These are phyloP conservation scores for Pyracantha coccinea DNA, from an alignment of 331 rosid species.

Conservation along the genomic window DNA sequence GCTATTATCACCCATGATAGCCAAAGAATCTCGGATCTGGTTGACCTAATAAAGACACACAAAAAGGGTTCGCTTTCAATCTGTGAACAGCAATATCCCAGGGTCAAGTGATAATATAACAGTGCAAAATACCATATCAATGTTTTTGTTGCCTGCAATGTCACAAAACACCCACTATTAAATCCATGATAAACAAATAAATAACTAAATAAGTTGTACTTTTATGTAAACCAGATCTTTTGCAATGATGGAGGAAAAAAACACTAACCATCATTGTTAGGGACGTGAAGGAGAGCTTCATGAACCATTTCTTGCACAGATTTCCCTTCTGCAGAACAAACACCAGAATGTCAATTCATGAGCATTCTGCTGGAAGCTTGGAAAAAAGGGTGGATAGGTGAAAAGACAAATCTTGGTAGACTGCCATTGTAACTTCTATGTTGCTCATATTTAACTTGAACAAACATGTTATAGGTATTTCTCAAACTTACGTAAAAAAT, in stretches of 20 bases:
- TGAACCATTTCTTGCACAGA: slow-evolving; percentile 91
- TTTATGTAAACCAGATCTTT: not conserved
- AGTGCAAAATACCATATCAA: slow-evolving; percentile 59
- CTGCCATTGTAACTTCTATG: not conserved
- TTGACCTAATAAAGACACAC: slow-evolving; percentile 65
- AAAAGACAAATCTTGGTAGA: not conserved
- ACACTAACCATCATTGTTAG: slow-evolving; percentile 65
- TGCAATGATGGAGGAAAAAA: slow-evolving; percentile 9
- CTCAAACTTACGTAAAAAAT: slow-evolving; percentile 75
- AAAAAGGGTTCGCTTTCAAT: slow-evolving; percentile 11
- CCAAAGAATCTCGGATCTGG: slow-evolving; percentile 94
- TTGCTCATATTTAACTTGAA: not conserved
- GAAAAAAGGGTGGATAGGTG: not conserved
- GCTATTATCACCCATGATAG: slow-evolving; percentile 91
- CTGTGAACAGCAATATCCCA: not conserved
- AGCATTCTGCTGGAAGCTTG: not conserved
- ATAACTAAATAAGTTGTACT: not conserved
- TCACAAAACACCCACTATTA: slow-evolving; percentile 11
- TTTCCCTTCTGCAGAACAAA: slow-evolving; percentile 67
- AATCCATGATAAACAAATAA: not conserved
- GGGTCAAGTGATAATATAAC: slow-evolving; percentile 5
- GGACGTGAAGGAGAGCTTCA: slow-evolving; percentile 84
- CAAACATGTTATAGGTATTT: slow-evolving; percentile 6
- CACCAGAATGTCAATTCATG: slow-evolving; percentile 15
- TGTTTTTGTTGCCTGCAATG: slow-evolving; percentile 89